Percentiles rank a stretch among this genome's conserved stretches.
Conservation (phyloP, 495 filamentous ascomycete genomes). For the Thermochaetoides thermophila region DNA sequence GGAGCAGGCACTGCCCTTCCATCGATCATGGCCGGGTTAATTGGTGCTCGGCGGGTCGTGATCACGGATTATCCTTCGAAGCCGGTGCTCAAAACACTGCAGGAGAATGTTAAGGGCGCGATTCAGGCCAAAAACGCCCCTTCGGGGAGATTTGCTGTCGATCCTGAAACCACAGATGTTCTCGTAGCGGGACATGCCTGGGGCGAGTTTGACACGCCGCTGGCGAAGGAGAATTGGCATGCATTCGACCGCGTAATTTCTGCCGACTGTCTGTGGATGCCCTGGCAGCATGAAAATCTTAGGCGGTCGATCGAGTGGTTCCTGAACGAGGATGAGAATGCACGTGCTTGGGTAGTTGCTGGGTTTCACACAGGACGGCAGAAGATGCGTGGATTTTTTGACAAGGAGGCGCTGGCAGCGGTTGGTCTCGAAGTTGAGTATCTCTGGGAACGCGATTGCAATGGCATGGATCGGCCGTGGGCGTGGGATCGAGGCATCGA, state of each 20-base stretch:
- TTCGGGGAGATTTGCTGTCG: constrained; percentile 7
- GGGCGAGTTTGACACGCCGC: constrained; percentile 45
- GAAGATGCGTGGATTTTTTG: constrained; percentile 60
- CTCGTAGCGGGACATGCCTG: constrained; percentile 54
- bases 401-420: constrained; percentile 32
- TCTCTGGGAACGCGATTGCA: constrained; percentile 62
- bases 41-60: constrained; percentile 46
- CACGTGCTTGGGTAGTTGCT: constrained; percentile 51
- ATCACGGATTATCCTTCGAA: constrained; percentile 67
- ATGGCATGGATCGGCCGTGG: constrained; percentile 56
- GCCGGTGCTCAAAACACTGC: constrained; percentile 44
- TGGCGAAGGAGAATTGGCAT: constrained; percentile 35
- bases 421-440: constrained; percentile 51
- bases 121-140: constrained; percentile 11
- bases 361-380: constrained; percentile 75
- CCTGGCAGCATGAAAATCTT: constrained; percentile 58
- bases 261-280: constrained; percentile 83
- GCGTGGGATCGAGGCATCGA: constrained; percentile 44
- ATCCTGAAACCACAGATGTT: constrained; percentile 7
- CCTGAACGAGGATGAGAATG: constrained; percentile 33
- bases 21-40: constrained; percentile 49
- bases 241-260: constrained; percentile 56
- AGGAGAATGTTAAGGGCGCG: constrained; percentile 38
- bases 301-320: constrained; percentile 56
- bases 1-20: constrained; percentile 60